These are phyloP conservation scores for Acacia concinna DNA, from an alignment of 331 rosid species.

Conservation along the genomic window DNA sequence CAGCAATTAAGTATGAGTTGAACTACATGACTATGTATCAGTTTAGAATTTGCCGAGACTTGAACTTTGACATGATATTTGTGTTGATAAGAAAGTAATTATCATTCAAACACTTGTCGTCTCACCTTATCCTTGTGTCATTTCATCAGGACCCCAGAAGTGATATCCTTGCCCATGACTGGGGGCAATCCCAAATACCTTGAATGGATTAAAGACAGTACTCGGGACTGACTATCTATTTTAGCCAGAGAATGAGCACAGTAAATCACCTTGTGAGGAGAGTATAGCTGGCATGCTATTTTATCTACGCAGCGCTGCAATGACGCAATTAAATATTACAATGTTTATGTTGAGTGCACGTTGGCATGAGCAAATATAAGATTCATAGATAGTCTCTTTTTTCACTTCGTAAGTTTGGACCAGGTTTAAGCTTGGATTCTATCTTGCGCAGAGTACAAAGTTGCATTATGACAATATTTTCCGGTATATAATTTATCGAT, in stretches of 20 bases:
- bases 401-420: background rate
- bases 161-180: conserved; percentile 79
- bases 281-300: conserved; percentile 31
- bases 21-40: background rate
- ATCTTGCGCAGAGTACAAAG: background rate
- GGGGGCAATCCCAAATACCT: conserved; percentile 81
- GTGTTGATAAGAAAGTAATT: background rate
- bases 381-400: too few relatives aligned
- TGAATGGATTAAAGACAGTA: conserved; percentile 89
- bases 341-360: background rate
- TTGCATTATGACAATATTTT: background rate
- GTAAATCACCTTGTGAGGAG: conserved; percentile 13
- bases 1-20: background rate
- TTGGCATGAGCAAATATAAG: background rate
- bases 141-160: conserved; percentile 83
- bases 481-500: background rate
- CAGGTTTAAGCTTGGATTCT: background rate
- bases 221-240: conserved; percentile 62
- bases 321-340: background rate
- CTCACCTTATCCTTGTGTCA: conserved; percentile 26
- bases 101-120: conserved; percentile 13
- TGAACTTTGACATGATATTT: background rate
- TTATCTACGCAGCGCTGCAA: background rate
- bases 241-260: conserved; percentile 18
- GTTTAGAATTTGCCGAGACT: background rate